These are phyloP conservation scores for Beauveria sp. DNA, from an alignment of 2,329 filamentous ascomycete species.

Conservation along the genomic window DNA sequence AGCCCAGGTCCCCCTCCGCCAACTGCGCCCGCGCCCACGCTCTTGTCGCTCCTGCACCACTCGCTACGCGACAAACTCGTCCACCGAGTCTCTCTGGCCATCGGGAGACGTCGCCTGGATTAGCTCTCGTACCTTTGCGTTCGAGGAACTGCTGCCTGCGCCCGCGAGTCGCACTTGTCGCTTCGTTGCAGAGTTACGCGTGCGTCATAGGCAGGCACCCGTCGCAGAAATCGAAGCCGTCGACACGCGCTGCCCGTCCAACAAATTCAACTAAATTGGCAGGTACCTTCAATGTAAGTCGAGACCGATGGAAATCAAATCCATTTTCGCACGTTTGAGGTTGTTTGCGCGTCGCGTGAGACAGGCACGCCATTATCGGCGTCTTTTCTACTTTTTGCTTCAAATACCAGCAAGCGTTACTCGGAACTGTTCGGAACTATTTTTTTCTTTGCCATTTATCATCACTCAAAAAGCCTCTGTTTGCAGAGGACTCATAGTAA, in stretches of 20 bases:
- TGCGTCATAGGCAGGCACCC: background rate
- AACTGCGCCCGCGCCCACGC: background rate
- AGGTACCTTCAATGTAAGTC: conserved; percentile 12
- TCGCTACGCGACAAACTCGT: background rate
- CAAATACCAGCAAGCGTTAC: background rate
- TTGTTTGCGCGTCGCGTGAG: background rate
- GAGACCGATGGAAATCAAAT: background rate
- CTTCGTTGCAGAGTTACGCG: background rate
- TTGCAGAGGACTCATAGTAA: conserved; percentile 9
- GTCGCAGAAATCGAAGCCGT: background rate
- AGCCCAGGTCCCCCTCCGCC: background rate
- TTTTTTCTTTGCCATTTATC: background rate
- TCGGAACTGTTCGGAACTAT: background rate
- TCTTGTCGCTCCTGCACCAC: background rate
- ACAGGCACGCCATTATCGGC: background rate
- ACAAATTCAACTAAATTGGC: background rate
- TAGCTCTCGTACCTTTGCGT: background rate
- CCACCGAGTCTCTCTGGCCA: background rate
- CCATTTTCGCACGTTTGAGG: background rate
- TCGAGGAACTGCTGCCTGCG: background rate
- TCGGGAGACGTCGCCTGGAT: background rate
- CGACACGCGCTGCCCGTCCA: background rate
- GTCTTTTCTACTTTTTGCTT: background rate
- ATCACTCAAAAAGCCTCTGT: background rate
- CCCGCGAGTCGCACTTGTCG: background rate